Evolutionary conservation across 371 early-diverging fungal species (phyloP).

Genomic region (Rhizopus microsporus): DNA sequence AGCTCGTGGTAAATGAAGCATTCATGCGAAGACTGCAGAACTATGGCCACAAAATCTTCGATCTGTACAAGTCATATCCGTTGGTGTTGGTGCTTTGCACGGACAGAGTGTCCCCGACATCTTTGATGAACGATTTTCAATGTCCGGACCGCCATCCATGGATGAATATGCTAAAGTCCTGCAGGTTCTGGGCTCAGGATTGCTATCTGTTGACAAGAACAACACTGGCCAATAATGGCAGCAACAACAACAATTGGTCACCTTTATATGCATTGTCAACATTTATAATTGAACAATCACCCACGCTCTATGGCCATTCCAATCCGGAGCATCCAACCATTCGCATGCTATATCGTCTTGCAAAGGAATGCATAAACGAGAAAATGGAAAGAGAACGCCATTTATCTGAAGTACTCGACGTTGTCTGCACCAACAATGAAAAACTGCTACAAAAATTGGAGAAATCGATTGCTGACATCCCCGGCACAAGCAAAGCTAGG

Average conservation of each 20-base stretch:
- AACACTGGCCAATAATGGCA: not conserved
- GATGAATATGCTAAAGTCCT: not conserved
- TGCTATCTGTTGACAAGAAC: not conserved
- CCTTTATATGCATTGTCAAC: slow-evolving; percentile 12
- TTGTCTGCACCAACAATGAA: not conserved
- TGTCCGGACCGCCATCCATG: not conserved
- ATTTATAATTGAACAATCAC: slow-evolving; percentile 19
- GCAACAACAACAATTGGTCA: slow-evolving; percentile 1
- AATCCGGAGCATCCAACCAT: slow-evolving; percentile 8
- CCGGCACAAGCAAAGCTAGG: not conserved
- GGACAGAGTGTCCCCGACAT: not conserved
- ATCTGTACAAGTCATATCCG: slow-evolving; percentile 5
- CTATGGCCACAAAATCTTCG: slow-evolving; percentile 2
- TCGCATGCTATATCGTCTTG: slow-evolving; percentile 9
- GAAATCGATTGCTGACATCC: not conserved
- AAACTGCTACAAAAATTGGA: not conserved
- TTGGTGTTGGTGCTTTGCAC: slow-evolving; percentile 5
- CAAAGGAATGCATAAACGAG: not conserved
- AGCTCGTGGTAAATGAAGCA: slow-evolving; percentile 4
- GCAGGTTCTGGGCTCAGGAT: not conserved
- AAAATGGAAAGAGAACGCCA: not conserved
- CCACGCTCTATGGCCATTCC: slow-evolving; percentile 14
- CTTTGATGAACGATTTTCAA: not conserved
- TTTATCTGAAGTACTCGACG: not conserved
- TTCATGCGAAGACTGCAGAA: slow-evolving; percentile 7